Percentiles rank a stretch among this genome's conserved stretches.
Evolutionary conservation across 345 rosid genomes (phyloP).

Genomic region (Microcos paniculata): DNA sequence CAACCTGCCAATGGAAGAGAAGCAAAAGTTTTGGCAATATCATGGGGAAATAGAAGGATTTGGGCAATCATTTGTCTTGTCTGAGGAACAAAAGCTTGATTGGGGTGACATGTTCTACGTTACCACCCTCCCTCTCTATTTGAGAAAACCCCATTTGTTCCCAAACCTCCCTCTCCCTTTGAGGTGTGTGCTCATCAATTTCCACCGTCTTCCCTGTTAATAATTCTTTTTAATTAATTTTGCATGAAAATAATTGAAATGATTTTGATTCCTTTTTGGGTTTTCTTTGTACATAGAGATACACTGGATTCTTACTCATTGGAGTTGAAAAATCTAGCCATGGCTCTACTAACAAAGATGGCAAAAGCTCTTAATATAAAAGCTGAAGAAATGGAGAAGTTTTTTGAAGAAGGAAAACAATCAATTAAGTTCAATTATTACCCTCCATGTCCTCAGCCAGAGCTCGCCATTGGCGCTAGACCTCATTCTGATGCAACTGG

Average conservation of each 20-base stretch:
- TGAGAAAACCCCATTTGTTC: conserved; percentile 36
- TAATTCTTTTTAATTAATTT: conserved; percentile 27
- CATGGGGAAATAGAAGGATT: conserved; percentile 39
- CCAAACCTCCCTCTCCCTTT: conserved; percentile 35
- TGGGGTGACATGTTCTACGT: conserved; percentile 41
- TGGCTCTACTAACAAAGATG: conserved; percentile 27
- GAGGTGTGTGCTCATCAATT: conserved; percentile 23
- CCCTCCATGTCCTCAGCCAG: conserved; percentile 42
- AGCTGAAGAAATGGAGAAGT: conserved; percentile 26
- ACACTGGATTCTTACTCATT: conserved; percentile 30
- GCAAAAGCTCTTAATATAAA: conserved; percentile 26
- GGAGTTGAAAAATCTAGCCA: conserved; percentile 28
- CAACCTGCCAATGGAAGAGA: conserved; percentile 42
- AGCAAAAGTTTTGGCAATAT: conserved; percentile 36
- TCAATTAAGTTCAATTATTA: conserved; percentile 37
- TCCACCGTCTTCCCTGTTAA: background rate
- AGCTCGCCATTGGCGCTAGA: conserved; percentile 29
- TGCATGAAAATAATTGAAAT: too few relatives aligned
- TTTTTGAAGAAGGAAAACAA: conserved; percentile 33
- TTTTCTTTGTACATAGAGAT: conserved; percentile 26
- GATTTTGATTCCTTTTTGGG: background rate
- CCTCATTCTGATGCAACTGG: conserved; percentile 41
- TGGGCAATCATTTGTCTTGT: conserved; percentile 44
- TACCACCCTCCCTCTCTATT: conserved; percentile 22
- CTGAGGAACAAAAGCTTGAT: conserved; percentile 45